Base-by-base conservation (phyloP, 2,329 filamentous ascomycete genomes). In the Diaporthe vexans region DNA sequence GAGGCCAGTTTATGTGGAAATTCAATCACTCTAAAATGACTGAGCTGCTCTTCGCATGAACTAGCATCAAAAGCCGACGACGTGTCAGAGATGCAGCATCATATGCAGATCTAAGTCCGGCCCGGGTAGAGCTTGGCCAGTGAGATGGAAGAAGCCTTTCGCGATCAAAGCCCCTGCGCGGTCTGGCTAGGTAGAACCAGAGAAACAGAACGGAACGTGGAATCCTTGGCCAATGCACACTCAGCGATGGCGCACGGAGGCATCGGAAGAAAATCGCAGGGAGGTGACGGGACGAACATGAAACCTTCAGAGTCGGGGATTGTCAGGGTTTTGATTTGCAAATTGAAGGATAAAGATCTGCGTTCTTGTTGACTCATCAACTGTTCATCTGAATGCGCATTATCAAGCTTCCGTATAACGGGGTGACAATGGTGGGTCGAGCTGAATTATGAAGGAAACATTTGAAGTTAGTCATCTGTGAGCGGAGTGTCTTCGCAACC, bases 231-330 rank as follows among this genome's bases (percentile, higher is more conserved):
- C 69, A 72, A 72, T 72, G 19, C 48, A 15, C 2, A 24, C 19
- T 46, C 19, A 19, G 15, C 37, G 13, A 37, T 51, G 19, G 57
- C 52, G 56, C 56, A 35, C 56, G 43, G 56, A 19, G 59, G 52
- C 33, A 46, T 40, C 57, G 59, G 57, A 35, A 37, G 46, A 56
- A 56, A 29, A 72, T 63, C 46, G 21, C 54, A 35, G 48, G 33
- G 26, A 26, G 59, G n/a, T 51, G 37, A 72, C 56, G 46, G 70
- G 70, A 63, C 70, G 59, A 65, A 46, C 26, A 43, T 54, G 51
- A 72, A 72, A 72, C 70, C 35, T 3, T 56, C 17, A 2, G 15
- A 46, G 70, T 65, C 57, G 58, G 33, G 54, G 70, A 56, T 72
- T 24, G 19, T 63, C 21, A 26, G 46, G 52, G 46, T 33, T 52